Evolutionary conservation across 2,329 filamentous ascomycete species (phyloP).

Genomic region (Apiospora sp.): DNA sequence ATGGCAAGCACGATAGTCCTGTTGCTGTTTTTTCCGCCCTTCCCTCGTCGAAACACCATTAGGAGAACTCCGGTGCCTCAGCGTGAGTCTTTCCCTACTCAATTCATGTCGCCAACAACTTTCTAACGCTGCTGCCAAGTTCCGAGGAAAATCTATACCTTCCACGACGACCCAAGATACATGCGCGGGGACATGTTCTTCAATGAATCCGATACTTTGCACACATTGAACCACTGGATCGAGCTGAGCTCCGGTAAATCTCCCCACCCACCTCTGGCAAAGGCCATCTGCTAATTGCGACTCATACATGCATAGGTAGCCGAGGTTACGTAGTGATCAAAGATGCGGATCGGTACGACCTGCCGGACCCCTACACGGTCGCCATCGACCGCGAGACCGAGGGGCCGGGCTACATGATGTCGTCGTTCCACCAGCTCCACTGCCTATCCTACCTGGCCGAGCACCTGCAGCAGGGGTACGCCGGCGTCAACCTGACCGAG

Average conservation of each 20-base stretch:
- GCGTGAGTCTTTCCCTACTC: slow-evolving; percentile 35
- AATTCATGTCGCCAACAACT: slow-evolving; percentile 18
- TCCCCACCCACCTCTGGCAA: neutral
- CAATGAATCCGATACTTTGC: slow-evolving; percentile 42
- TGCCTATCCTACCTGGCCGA: slow-evolving; percentile 48
- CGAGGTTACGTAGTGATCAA: slow-evolving; percentile 45
- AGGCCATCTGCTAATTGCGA: neutral
- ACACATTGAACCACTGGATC: slow-evolving; percentile 47
- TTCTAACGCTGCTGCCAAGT: slow-evolving; percentile 34
- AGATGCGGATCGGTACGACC: slow-evolving; percentile 39
- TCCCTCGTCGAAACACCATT: slow-evolving; percentile 31
- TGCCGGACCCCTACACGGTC: slow-evolving; percentile 43
- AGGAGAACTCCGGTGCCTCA: slow-evolving; percentile 41
- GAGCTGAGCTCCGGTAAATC: slow-evolving; percentile 42
- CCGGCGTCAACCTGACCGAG: slow-evolving; percentile 43
- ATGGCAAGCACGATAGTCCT: slow-evolving; percentile 41
- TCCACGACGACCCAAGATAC: slow-evolving; percentile 42
- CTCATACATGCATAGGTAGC: neutral
- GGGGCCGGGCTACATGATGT: slow-evolving; percentile 49
- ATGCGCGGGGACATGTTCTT: slow-evolving; percentile 46
- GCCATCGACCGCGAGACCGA: slow-evolving; percentile 40
- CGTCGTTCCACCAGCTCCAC: slow-evolving; percentile 51
- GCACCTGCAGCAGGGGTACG: slow-evolving; percentile 47
- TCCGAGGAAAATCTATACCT: slow-evolving; percentile 45
- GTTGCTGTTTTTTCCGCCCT: slow-evolving; percentile 33